These are phyloP conservation scores for Populus hybrid DNA, from an alignment of 441 rosid genomes.

Conservation along the genomic window DNA sequence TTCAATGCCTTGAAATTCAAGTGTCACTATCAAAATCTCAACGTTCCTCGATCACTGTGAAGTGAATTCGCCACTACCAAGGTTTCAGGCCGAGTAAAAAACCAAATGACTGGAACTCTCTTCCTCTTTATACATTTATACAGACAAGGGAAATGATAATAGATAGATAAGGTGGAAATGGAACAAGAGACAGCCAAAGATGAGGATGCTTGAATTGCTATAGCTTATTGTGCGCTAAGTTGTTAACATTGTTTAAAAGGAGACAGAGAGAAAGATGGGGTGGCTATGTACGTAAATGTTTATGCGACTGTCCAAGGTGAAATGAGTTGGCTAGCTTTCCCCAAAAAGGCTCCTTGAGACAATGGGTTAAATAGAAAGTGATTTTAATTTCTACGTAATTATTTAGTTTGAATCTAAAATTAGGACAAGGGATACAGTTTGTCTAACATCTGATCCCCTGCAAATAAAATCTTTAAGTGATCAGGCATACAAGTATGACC, in stretches of 20 bases:
- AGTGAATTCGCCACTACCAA: slow-evolving; percentile 8
- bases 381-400: no score
- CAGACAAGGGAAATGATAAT: background rate
- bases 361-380: no score
- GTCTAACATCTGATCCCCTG: no score
- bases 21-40: background rate
- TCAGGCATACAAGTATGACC: no score
- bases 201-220: background rate
- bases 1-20: slow-evolving; percentile 10
- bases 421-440: no score
- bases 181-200: background rate
- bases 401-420: no score
- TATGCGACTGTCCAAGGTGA: background rate
- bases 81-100: background rate
- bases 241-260: no score
- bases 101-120: background rate
- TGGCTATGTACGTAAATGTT: background rate
- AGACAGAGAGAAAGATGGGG: background rate
- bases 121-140: background rate
- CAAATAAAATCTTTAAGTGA: no score
- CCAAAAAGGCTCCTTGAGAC: no score
- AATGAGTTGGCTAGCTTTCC: background rate
- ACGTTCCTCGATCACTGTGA: slow-evolving; percentile 12
- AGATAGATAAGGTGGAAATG: slow-evolving; percentile 7
- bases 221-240: slow-evolving; percentile 10